phyloP scores from a whole-genome alignment of 176 grass and related monocot species.

The Canna indica region DNA sequence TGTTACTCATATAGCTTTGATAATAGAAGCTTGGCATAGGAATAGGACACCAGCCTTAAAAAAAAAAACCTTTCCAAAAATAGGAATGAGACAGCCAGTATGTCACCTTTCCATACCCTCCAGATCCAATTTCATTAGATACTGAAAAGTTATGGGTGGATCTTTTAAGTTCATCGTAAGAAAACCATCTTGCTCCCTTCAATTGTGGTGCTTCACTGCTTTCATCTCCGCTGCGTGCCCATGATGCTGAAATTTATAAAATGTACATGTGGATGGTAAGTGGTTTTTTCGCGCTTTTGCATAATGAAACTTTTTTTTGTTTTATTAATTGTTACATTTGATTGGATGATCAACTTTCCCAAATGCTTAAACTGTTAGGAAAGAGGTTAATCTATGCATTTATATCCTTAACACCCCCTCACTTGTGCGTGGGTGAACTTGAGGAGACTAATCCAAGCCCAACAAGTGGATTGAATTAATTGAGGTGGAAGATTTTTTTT shows the following conservation, averaged over 20 bases:
- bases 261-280: neutral
- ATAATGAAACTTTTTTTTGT: neutral
- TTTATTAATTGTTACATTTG: neutral
- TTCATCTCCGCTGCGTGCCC: constrained; percentile 46
- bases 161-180: constrained; percentile 62
- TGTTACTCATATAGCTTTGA: neutral
- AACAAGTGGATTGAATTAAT: too few species aligned
- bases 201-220: constrained; percentile 55
- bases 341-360: too few species aligned
- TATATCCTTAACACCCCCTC: too few species aligned
- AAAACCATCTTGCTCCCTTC: constrained; percentile 93
- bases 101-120: constrained; percentile 81
- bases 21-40: neutral
- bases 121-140: constrained; percentile 66
- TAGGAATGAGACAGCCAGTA: too few species aligned
- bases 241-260: constrained; percentile 44
- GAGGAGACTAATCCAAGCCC: too few species aligned
- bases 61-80: too few species aligned
- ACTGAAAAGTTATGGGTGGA: constrained; percentile 78
- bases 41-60: too few species aligned
- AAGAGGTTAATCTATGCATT: too few species aligned
- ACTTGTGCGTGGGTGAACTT: too few species aligned
- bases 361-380: too few species aligned
- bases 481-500: too few species aligned
- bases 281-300: neutral